These are phyloP conservation scores for Silene uniflora DNA, from an alignment of 148 eudicot genomes.

Conservation along the genomic window DNA sequence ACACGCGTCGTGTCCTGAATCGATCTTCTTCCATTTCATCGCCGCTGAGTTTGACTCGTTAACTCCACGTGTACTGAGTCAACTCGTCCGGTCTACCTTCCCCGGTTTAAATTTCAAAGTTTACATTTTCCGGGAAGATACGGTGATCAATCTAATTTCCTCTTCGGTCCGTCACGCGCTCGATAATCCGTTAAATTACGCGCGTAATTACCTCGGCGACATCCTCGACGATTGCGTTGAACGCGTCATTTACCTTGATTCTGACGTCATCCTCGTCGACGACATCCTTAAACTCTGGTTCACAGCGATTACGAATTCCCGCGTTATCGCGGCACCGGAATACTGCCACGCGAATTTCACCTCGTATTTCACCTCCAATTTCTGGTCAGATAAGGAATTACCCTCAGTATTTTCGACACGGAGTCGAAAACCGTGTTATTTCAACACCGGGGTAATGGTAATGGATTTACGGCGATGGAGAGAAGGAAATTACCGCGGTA, in stretches of 20 bases:
- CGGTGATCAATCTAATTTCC: slow-evolving; percentile 58
- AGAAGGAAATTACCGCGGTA: slow-evolving; percentile 40
- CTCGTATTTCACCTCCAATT: background rate
- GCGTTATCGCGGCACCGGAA: slow-evolving; percentile 64
- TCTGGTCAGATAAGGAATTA: too few species aligned
- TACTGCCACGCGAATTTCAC: slow-evolving; percentile 79
- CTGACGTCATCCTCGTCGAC: slow-evolving; percentile 68
- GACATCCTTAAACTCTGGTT: slow-evolving; percentile 66
- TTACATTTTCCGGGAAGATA: slow-evolving; percentile 61
- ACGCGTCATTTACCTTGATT: slow-evolving; percentile 71
- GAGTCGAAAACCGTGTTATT: slow-evolving; percentile 24
- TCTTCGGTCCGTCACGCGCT: slow-evolving; percentile 61
- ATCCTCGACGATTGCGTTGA: slow-evolving; percentile 57
- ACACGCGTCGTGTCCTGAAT: slow-evolving; percentile 75
- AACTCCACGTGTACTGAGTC: slow-evolving; percentile 56
- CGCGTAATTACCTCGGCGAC: slow-evolving; percentile 71
- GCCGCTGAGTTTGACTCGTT: slow-evolving; percentile 54
- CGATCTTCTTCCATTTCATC: slow-evolving; percentile 43
- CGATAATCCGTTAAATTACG: slow-evolving; percentile 79
- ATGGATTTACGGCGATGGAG: slow-evolving; percentile 62
- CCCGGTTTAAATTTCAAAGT: slow-evolving; percentile 62
- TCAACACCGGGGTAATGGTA: slow-evolving; percentile 59
- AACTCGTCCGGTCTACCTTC: slow-evolving; percentile 56
- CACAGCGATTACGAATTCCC: slow-evolving; percentile 13
- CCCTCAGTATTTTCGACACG: slow-evolving; percentile 21